phyloP scores from a whole-genome alignment of 495 filamentous ascomycete genomes.

The Aspergillus indologenus region DNA sequence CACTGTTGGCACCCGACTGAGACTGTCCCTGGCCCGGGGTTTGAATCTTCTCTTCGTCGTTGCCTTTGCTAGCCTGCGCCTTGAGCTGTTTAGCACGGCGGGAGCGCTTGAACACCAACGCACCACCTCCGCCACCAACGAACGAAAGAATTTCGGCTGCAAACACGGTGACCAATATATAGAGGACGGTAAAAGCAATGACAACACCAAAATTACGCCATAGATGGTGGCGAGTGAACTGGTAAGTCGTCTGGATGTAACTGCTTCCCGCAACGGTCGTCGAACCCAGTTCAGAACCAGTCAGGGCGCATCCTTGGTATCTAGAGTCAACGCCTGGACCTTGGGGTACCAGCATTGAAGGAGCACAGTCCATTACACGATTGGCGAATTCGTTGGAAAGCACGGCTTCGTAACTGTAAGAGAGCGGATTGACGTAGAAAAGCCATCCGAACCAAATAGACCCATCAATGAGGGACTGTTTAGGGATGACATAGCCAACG shows the following conservation, averaged over 20 bases:
- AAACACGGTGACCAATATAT: conserved; percentile 63
- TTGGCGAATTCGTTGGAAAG: conserved; percentile 66
- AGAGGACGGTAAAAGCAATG: conserved; percentile 65
- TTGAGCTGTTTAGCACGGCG: conserved; percentile 54
- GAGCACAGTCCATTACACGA: conserved; percentile 57
- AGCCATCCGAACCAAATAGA: conserved; percentile 83
- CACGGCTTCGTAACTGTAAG: conserved; percentile 71
- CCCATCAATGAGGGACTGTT: conserved; percentile 55
- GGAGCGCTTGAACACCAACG: conserved; percentile 66
- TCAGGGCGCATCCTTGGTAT: conserved; percentile 62
- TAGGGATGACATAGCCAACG: conserved; percentile 77
- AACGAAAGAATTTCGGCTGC: conserved; percentile 55
- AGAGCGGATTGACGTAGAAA: conserved; percentile 68
- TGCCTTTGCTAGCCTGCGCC: conserved; percentile 35
- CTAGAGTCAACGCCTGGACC: conserved; percentile 47
- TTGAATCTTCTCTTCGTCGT: conserved; percentile 47
- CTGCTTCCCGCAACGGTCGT: conserved; percentile 52
- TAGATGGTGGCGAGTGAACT: conserved; percentile 61
- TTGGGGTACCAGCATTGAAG: conserved; percentile 53
- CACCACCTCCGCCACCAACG: conserved; percentile 53
- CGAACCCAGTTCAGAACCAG: conserved; percentile 48
- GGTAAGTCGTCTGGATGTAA: conserved; percentile 55
- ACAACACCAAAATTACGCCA: conserved; percentile 83
- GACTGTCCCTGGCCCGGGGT: conserved; percentile 29
- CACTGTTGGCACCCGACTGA: conserved; percentile 35